phyloP scores from a whole-genome alignment of 495 filamentous ascomycete genomes.

The Pyronema domesticum region DNA sequence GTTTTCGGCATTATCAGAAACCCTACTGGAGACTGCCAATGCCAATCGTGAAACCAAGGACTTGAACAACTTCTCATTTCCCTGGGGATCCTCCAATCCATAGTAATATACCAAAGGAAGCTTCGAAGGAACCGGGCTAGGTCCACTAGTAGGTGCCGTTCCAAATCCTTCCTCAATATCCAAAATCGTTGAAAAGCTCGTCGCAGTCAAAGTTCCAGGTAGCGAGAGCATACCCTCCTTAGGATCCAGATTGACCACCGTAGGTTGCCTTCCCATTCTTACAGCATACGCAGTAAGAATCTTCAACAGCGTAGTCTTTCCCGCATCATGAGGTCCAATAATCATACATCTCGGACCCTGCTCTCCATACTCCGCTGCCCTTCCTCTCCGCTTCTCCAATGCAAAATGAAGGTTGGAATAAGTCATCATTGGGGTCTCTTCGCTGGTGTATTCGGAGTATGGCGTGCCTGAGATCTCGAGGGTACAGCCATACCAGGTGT shows the following conservation, averaged over 20 bases:
- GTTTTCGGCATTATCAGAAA: constrained; percentile 52
- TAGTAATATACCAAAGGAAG: constrained; percentile 84
- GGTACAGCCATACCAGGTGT: constrained; percentile 75
- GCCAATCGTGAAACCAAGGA: constrained; percentile 60
- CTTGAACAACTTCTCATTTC: constrained; percentile 53
- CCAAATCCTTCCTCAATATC: constrained; percentile 88
- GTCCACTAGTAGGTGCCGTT: constrained; percentile 73
- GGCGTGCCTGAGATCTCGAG: constrained; percentile 51
- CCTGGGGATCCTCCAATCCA: constrained; percentile 56
- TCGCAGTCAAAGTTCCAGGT: constrained; percentile 69
- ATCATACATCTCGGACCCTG: constrained; percentile 67
- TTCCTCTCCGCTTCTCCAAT: constrained; percentile 47
- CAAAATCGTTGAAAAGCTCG: constrained; percentile 65
- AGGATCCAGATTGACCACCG: constrained; percentile 75
- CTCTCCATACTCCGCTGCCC: constrained; percentile 26
- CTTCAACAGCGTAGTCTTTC: constrained; percentile 72
- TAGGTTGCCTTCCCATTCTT: constrained; percentile 54
- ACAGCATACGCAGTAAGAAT: constrained; percentile 68
- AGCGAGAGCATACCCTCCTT: constrained; percentile 70
- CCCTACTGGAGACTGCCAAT: constrained; percentile 54
- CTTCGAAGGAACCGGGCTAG: constrained; percentile 74
- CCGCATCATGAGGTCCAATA: constrained; percentile 60
- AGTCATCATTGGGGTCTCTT: constrained; percentile 67
- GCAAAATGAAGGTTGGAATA: constrained; percentile 80
- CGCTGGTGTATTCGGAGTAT: constrained; percentile 53